Percentiles rank a stretch among this genome's conserved stretches.
These are phyloP conservation scores for Coprinopsis strossmayeri DNA, from an alignment of 768 basidiomycete genomes.

Conservation along the genomic window DNA sequence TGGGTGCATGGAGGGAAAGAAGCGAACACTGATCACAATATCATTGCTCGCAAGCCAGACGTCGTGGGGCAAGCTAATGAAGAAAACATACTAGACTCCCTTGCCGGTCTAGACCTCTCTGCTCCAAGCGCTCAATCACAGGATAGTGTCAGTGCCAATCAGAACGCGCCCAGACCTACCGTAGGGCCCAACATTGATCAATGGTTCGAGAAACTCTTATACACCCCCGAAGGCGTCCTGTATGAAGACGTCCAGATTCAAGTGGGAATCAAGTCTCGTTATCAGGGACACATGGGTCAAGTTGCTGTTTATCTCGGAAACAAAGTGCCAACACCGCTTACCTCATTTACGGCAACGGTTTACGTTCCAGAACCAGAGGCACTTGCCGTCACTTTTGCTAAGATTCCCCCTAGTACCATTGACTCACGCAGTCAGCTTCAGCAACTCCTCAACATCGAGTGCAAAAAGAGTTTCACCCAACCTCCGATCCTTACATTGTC, in stretches of 20 bases:
- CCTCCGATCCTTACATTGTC: conserved; percentile 82
- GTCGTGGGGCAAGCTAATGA: conserved; percentile 32
- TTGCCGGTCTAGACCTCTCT: conserved; percentile 78
- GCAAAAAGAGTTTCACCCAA: conserved; percentile 76
- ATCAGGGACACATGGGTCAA: conserved; percentile 91
- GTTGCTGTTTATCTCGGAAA: conserved; percentile 95
- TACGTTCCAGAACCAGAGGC: conserved; percentile 69
- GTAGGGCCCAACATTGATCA: conserved; percentile 71
- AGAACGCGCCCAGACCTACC: conserved; percentile 49
- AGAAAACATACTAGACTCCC: conserved; percentile 58
- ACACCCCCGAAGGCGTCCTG: conserved; percentile 77
- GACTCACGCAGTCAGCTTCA: conserved; percentile 83
- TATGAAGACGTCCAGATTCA: conserved; percentile 96
- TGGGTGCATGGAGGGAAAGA: conserved; percentile 97
- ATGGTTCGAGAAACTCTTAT: conserved; percentile 84
- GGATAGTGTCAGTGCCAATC: conserved; percentile 12
- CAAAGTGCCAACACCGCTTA: conserved; percentile 85
- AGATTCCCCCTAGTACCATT: conserved; percentile 82
- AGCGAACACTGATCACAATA: conserved; percentile 73
- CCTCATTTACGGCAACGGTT: conserved; percentile 83
- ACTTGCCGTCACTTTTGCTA: conserved; percentile 78
- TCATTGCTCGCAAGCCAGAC: conserved; percentile 44
- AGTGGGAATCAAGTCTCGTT: conserved; percentile 93
- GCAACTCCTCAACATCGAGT: conserved; percentile 90
- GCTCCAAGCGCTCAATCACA: conserved; percentile 13